Conservation (phyloP, 164 flowering plant genomes). For the Berberis vulgaris region DNA sequence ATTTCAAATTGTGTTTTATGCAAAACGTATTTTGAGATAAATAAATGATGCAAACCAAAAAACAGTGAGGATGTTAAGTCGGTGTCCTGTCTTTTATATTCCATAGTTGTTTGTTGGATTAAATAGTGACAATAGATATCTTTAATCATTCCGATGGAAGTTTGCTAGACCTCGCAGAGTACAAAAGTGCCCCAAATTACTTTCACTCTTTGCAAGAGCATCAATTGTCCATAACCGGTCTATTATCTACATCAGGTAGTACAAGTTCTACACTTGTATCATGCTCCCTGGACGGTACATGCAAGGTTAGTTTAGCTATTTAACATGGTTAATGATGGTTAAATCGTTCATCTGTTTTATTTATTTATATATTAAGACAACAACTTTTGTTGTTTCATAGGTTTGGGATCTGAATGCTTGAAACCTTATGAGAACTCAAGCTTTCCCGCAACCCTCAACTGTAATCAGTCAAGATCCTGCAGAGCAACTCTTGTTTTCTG, state of each 20-base stretch:
- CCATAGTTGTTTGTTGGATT: background rate
- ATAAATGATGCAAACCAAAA: too few relatives aligned
- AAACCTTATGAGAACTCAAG: constrained; percentile 24
- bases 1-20: too few relatives aligned
- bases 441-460: constrained; percentile 26
- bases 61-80: too few relatives aligned
- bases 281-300: constrained; percentile 49
- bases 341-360: background rate
- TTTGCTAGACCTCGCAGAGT: constrained; percentile 39
- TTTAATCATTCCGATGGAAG: constrained; percentile 27
- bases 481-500: constrained; percentile 34
- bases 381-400: constrained; percentile 14
- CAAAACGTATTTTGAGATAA: too few relatives aligned
- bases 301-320: constrained; percentile 31
- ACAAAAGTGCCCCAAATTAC: constrained; percentile 19
- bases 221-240: constrained; percentile 33
- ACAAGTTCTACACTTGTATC: constrained; percentile 30
- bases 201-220: constrained; percentile 29
- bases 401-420: constrained; percentile 39
- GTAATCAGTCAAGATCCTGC: constrained; percentile 35
- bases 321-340: background rate
- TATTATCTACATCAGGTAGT: constrained; percentile 23
- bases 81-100: background rate
- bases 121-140: background rate
- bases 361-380: background rate